Evolutionary conservation across 306 rosid species (phyloP), one percentile per base, ranked within the genome.

Genomic region (Biancaea sappan): DNA sequence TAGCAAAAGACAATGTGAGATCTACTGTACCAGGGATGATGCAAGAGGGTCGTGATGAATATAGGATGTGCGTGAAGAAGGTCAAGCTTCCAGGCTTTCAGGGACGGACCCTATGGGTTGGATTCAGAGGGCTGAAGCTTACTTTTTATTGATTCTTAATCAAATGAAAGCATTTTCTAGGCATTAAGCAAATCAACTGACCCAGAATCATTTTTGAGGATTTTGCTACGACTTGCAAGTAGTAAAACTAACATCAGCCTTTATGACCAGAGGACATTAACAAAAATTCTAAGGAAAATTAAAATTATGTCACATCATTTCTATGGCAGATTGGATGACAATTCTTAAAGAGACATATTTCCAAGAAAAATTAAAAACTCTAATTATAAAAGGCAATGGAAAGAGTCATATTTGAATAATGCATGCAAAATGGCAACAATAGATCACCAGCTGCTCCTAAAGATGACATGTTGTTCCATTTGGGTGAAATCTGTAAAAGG

Each of bases 171-270:
- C n/a, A n/a, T n/a, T n/a, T n/a, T n/a, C n/a, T n/a, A n/a, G n/a
- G n/a, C n/a, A n/a, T n/a, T n/a, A n/a, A n/a, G n/a, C n/a, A n/a
- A n/a, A n/a, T n/a, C n/a, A n/a, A 75, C 97, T 76, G 43, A 91
- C 98, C 98, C 81, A 97, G 97, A 83, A 94, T 91, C 98, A 94
- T 94, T 87, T 94, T 94, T 13, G 98, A 94, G 24, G 98, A 91
- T 82, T 94, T 94, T 7, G 98, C 98, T 85, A 94, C 83, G 69
- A 94, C 97, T 96, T 94, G 88, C 80, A 89, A 76, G 46, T 47
- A 62, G 72, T 8, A 66, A 65, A 65, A 80, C 16, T 22, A 47
- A 60, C 41, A 71, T 66, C 29, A 71, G 61, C 60, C 63, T 21
- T 58, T 52, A 69, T 61, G 66, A 61, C 15, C 56, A 31, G 54